Conservation (phyloP, 208 protist species). For the Trypanosoma conorhini region DNA sequence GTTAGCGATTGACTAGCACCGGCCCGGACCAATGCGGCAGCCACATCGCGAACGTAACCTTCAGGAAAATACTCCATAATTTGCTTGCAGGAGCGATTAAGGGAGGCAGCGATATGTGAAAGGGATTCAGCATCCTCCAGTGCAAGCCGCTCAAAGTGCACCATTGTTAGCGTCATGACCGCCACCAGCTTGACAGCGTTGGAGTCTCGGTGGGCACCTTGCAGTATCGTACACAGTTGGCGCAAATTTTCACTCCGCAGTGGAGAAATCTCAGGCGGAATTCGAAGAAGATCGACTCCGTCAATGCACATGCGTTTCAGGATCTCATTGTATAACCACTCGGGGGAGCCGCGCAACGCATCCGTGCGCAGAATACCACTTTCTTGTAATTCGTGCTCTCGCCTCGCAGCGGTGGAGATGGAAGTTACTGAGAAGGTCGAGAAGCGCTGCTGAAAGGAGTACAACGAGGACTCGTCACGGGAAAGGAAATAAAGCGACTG, state of each 20-base stretch:
- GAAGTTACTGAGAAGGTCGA: conserved; percentile 46
- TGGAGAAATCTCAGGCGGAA: conserved; percentile 51
- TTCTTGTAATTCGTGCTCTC: conserved; percentile 40
- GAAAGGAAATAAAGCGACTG: conserved; percentile 72
- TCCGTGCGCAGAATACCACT: conserved; percentile 34
- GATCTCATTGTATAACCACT: conserved; percentile 65
- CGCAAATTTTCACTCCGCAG: conserved; percentile 45
- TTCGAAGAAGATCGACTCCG: conserved; percentile 59
- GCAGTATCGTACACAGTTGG: conserved; percentile 40
- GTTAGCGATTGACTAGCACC: conserved; percentile 55
- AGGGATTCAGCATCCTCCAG: conserved; percentile 47
- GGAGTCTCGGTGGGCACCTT: conserved; percentile 26
- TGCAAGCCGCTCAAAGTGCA: conserved; percentile 59
- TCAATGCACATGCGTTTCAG: conserved; percentile 69
- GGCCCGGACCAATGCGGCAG: conserved; percentile 43
- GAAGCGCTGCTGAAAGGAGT: conserved; percentile 76
- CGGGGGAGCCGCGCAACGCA: conserved; percentile 34
- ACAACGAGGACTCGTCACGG: conserved; percentile 74
- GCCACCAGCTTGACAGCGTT: conserved; percentile 55
- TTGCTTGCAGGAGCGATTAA: conserved; percentile 57
- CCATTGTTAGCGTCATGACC: conserved; percentile 57
- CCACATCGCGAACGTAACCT: conserved; percentile 47
- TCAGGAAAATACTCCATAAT: conserved; percentile 60
- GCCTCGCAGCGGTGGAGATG: conserved; percentile 28
- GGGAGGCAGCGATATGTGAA: conserved; percentile 50